Evolutionary conservation across 176 grass and related monocot genomes (phyloP).

Genomic region (Zizania latifolia): DNA sequence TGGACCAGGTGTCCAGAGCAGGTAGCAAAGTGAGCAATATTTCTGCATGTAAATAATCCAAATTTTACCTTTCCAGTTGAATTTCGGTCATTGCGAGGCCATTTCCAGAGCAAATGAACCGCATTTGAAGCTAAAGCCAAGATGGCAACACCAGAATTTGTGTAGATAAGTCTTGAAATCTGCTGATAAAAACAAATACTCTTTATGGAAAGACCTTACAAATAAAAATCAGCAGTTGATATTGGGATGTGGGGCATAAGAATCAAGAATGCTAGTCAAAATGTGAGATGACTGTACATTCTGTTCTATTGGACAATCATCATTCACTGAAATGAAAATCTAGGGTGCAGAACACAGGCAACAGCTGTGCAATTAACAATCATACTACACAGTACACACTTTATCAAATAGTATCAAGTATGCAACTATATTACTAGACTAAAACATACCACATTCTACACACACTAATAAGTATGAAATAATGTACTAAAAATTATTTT

Average conservation of each 20-base stretch:
- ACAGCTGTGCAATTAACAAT: background rate
- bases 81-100: slow-evolving; percentile 86
- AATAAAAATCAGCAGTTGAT: slow-evolving; percentile 8
- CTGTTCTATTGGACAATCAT: background rate
- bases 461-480: background rate
- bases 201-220: background rate
- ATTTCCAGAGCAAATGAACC: slow-evolving; percentile 98
- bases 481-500: background rate
- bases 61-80: slow-evolving; percentile 73
- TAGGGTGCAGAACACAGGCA: background rate
- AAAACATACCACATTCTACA: background rate
- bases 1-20: background rate
- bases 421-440: background rate
- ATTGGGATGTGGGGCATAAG: background rate
- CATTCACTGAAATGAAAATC: background rate
- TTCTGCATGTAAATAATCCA: background rate
- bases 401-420: background rate
- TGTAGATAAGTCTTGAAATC: slow-evolving; percentile 96
- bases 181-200: slow-evolving; percentile 34
- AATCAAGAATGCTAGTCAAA: background rate
- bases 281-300: background rate
- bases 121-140: slow-evolving; percentile 89
- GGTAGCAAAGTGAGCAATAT: slow-evolving; percentile 8
- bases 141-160: slow-evolving; percentile 90
- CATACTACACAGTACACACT: background rate